Evolutionary conservation across 805 yeast genomes (phyloP), one percentile per base, ranked within the genome.

Genomic region (Saturnispora zaruensis): DNA sequence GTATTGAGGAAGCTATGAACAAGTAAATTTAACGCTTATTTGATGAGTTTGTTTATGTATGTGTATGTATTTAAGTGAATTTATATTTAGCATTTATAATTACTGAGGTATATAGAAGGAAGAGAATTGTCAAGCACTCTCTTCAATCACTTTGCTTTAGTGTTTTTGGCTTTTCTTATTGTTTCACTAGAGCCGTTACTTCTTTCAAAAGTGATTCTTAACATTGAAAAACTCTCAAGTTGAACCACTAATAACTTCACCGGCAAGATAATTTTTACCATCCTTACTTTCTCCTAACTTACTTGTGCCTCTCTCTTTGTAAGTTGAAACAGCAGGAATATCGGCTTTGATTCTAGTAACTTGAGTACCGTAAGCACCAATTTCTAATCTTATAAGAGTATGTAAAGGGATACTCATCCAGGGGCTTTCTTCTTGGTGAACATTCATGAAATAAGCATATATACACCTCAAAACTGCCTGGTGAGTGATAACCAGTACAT

Each of bases 371-470:
- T 87, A 90, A 0, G 99, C 96, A 51, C 95, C 76, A n/a, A 97
- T 96, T 65, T 93, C 98, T 55, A 93, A 72, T 63, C 88, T 85
- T 60, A 93, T 93, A 64, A 93, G 71, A 0, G 99, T 93, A 64
- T 93, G 99, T 59, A 93, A 72, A 5, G 99, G 99, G 52, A 93
- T 95, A 37, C 95, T 87, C 96, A 93, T 89, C 99, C 99, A 93
- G 5, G 99, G 99, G 51, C 90, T 79, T 65, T 88, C 91, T 59
- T 91, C 96, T 66, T 91, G 98, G 4, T 97, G 96, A 18, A 93
- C 95, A 64, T 93, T 91, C 98, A 93, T 93, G 64, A 90, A 93
- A 67, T 93, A 93, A 6, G 99, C 98, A 67, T 93, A 93, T 47
- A 93, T 82, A 64, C 99, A 93, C 60, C 99, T 78, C 56, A 93